A percentile compares a stretch with the other conserved stretches of the same genome.
phyloP scores from a whole-genome alignment of 495 filamentous ascomycete genomes.

The Aspergillus cavernicola region DNA sequence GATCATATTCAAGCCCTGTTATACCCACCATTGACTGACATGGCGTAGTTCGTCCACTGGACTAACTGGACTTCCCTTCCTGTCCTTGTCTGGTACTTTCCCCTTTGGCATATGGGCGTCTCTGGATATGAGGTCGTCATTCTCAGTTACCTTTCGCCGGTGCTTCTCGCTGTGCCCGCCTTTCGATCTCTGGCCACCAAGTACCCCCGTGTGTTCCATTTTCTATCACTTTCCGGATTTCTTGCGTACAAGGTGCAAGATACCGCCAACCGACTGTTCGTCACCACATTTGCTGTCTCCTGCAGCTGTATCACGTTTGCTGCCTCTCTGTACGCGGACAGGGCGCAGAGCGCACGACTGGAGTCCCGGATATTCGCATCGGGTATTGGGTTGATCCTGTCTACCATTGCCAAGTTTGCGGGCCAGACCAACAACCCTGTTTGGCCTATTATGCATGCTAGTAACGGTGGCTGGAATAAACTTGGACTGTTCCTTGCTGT shows the following conservation, averaged over 20 bases:
- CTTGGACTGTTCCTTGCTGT: constrained; percentile 72
- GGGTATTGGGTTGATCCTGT: constrained; percentile 77
- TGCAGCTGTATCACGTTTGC: constrained; percentile 79
- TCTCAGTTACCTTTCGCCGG: constrained; percentile 76
- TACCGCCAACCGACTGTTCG: constrained; percentile 74
- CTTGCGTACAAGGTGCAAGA: constrained; percentile 70
- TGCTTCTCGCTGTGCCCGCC: constrained; percentile 69
- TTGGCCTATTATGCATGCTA: constrained; percentile 87
- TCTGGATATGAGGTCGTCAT: constrained; percentile 93
- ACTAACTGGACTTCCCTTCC: constrained; percentile 85
- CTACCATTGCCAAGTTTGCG: constrained; percentile 87
- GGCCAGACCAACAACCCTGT: constrained; percentile 96
- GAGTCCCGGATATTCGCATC: constrained; percentile 80
- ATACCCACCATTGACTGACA: constrained; percentile 14
- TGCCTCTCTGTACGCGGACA: constrained; percentile 74
- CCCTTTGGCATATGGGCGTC: constrained; percentile 99
- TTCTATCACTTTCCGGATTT: constrained; percentile 75
- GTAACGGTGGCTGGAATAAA: constrained; percentile 92
- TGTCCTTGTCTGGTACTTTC: constrained; percentile 94
- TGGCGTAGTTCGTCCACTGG: constrained; percentile 86
- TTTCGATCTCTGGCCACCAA: constrained; percentile 63
- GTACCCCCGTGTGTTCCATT: constrained; percentile 65
- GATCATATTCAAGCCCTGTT: constrained; percentile 1
- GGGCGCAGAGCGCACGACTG: constrained; percentile 66
- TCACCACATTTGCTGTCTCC: constrained; percentile 72